Percentiles rank a stretch among this genome's conserved stretches.
phyloP scores from a whole-genome alignment of 176 grass and related monocot genomes.

The Leersia perrieri region DNA sequence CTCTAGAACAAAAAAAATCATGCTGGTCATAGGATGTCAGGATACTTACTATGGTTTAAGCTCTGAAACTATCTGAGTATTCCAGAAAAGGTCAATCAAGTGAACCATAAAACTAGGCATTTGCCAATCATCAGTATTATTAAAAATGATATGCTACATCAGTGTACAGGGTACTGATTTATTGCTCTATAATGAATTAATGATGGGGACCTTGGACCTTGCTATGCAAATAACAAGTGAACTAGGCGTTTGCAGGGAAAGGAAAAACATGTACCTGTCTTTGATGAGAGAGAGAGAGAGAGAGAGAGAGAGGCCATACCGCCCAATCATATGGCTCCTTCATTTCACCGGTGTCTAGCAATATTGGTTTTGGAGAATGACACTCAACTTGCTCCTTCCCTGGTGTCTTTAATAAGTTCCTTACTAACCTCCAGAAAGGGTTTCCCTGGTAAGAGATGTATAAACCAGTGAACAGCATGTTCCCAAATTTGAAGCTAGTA shows the following conservation, averaged over 20 bases:
- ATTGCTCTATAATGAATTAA: not conserved
- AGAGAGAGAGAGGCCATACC: conserved; percentile 49
- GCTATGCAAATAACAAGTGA: conserved; percentile 15
- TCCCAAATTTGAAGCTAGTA: conserved; percentile 15
- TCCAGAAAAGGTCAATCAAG: not conserved
- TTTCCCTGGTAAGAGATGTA: conserved; percentile 69
- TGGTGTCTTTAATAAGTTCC: conserved; percentile 80
- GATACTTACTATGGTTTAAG: conserved; percentile 7
- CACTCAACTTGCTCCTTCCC: conserved; percentile 72
- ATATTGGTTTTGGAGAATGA: conserved; percentile 93
- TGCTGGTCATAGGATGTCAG: not conserved
- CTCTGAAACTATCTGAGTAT: conserved; percentile 1
- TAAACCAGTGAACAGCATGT: conserved; percentile 21
- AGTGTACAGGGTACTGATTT: not conserved
- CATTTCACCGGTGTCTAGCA: conserved; percentile 99
- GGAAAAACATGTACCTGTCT: not conserved
- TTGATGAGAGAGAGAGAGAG: not conserved
- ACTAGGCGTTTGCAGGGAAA: not conserved
- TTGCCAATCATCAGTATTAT: not conserved
- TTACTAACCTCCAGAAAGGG: conserved; percentile 89
- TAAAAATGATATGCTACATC: conserved; percentile 4
- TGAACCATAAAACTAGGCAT: not conserved
- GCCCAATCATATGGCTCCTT: conserved; percentile 91
- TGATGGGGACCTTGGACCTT: not conserved
- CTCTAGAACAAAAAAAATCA: not conserved